Evolutionary conservation across 106 monocot genomes (phyloP).

Genomic region (Cymbidium sinense): DNA sequence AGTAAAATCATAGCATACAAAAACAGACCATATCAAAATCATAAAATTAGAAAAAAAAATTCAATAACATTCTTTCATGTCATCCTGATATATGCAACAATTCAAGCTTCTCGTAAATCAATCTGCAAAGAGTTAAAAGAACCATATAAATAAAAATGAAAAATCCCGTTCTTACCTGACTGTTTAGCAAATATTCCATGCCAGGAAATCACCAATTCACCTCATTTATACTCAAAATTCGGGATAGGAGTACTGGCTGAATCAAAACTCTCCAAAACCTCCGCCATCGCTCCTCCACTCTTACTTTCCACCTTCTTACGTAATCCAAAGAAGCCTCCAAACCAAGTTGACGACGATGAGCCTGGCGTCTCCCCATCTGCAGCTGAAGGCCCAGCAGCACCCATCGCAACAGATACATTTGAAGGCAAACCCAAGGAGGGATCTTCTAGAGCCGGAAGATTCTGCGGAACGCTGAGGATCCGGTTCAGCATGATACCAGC

Average conservation of each 20-base stretch:
- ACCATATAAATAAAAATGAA: too few species aligned
- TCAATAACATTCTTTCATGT: too few species aligned
- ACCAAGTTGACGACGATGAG: background rate
- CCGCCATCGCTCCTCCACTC: background rate
- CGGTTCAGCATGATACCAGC: conserved; percentile 25
- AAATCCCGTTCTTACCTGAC: too few species aligned
- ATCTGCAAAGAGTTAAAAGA: too few species aligned
- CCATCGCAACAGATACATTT: conserved; percentile 3
- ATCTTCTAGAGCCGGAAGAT: conserved; percentile 7
- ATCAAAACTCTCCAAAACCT: conserved; percentile 24
- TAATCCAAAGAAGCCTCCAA: conserved; percentile 13
- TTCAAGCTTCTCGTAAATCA: too few species aligned
- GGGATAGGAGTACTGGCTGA: conserved; percentile 17
- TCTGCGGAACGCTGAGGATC: conserved; percentile 10
- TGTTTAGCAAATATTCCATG: too few species aligned
- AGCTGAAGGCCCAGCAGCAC: background rate
- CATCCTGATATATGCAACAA: too few species aligned
- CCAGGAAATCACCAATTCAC: background rate
- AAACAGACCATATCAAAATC: too few species aligned
- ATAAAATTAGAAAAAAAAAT: too few species aligned
- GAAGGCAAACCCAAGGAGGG: conserved; percentile 8
- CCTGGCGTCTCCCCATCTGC: background rate
- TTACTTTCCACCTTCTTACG: conserved; percentile 6
- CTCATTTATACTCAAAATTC: conserved; percentile 11
- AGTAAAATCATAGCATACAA: too few species aligned